Evolutionary conservation across 768 basidiomycete species (phyloP).

Genomic region (Pholiota molesta): DNA sequence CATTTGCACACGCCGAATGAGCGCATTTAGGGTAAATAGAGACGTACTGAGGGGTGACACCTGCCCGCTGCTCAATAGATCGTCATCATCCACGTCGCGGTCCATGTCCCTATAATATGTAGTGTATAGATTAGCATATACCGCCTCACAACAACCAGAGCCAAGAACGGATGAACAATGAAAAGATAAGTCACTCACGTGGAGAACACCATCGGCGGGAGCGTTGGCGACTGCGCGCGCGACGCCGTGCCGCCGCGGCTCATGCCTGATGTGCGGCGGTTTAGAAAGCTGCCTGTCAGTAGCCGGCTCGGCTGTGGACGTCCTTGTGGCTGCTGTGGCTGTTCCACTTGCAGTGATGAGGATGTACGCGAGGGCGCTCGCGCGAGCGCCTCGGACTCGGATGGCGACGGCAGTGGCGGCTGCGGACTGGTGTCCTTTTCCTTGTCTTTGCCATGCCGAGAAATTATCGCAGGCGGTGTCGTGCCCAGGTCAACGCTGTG

Average conservation of each 20-base stretch:
- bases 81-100: constrained; percentile 53
- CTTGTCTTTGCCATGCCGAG: constrained; percentile 2
- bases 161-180: no score
- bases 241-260: constrained; percentile 10
- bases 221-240: constrained; percentile 35
- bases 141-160: no score
- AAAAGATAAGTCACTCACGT: constrained; percentile 21
- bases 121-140: neutral
- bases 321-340: constrained; percentile 3
- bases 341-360: neutral
- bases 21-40: neutral
- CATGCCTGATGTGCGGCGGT: constrained; percentile 15
- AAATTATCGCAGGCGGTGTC: constrained; percentile 13
- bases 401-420: neutral
- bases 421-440: neutral
- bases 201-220: constrained; percentile 33
- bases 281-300: constrained; percentile 16
- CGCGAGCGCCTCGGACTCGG: neutral
- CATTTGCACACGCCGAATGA: neutral
- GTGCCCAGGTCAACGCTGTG: constrained; percentile 27
- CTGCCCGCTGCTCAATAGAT: constrained; percentile 78
- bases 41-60: constrained; percentile 68
- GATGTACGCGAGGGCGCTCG: neutral
- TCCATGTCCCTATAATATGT: constrained; percentile 15
- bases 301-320: constrained; percentile 18